Evolutionary conservation across 441 rosid genomes (phyloP), one percentile per base, ranked within the genome.

Genomic region (Rhodomyrtus psidioides): DNA sequence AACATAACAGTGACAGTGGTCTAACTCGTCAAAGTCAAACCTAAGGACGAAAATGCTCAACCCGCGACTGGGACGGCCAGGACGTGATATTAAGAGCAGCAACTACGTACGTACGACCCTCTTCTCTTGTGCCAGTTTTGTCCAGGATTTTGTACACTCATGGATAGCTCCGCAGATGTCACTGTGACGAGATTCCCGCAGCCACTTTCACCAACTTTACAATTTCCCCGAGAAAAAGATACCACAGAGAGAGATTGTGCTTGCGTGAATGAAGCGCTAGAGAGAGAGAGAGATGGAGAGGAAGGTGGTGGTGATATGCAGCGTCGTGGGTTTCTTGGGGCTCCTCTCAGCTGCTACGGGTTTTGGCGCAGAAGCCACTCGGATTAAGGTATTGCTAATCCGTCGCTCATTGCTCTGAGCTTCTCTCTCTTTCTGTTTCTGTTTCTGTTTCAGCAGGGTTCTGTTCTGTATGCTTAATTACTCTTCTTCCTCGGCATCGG

Each of bases 361-460:
- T 70, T 84, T 84, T 26, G 86, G 82, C 12, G 86, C 86, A 19
- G 82, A 84, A 81, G 86, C 82, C 82, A 84, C 82, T 19, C 86
- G 86, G 53, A 70, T 84, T 51, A 84, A 84, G 65, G 86, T 84
- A 74, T n/a, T 51, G 53, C 53, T 62, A 21, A 9, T 10, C 44
- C 55, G 19, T 53, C 53, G 39, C 53, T 42, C 55, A 49, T 23
- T 14, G 46, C 23, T 81, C 55, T 49, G 21, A 28, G 53, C 55
- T 81, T 54, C 42, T 17, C n/a, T 54, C 56, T 53, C 49, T 55
- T 56, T 57, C 21, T 16, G 83, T 84, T 84, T 57, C 21, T 16
- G 83, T 84, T 84, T 86, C 86, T 82, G 84, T 14, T 26, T 15
- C 55, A 51, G 24, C 82, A 2, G 82, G 75, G 13, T 19, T 65